Conservation (phyloP, 352 stramenopile genomes). For the Thalassiosira oceanica region DNA sequence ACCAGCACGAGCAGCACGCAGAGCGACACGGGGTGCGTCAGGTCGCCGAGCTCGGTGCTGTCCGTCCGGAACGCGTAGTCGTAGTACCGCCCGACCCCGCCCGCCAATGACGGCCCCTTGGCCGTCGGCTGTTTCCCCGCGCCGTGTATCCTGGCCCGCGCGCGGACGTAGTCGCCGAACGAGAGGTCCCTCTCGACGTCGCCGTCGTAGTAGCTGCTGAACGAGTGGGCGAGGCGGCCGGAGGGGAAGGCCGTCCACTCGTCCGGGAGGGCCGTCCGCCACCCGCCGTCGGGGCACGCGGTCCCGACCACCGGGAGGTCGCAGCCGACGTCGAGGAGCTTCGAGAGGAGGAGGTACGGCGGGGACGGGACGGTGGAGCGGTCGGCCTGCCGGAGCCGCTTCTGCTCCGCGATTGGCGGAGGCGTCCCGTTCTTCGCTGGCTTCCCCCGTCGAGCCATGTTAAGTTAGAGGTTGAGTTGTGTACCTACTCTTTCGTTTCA, state of each 20-base stretch:
- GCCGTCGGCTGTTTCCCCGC: neutral
- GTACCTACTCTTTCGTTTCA: no score
- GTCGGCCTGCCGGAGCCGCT: conserved; percentile 7
- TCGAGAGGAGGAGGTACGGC: conserved; percentile 20
- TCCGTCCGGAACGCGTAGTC: conserved; percentile 70
- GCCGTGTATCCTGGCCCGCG: conserved; percentile 2
- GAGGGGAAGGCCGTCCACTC: conserved; percentile 16
- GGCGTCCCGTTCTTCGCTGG: no score
- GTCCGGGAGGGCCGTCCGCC: conserved; percentile 3
- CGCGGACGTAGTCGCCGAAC: conserved; percentile 22
- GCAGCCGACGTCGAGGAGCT: conserved; percentile 13
- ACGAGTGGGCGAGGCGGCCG: conserved; percentile 34
- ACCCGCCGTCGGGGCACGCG: conserved; percentile 12
- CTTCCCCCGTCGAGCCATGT: neutral
- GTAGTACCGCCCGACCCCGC: conserved; percentile 25
- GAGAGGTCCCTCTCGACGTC: conserved; percentile 14
- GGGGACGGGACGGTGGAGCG: conserved; percentile 8
- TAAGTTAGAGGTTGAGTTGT: no score
- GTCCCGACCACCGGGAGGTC: neutral
- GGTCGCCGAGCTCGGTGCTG: conserved; percentile 54
- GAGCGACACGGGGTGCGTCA: conserved; percentile 52
- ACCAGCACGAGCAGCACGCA: conserved; percentile 52
- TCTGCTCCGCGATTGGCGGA: conserved; percentile 23
- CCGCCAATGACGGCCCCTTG: neutral
- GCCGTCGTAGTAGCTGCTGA: conserved; percentile 22